A percentile compares a stretch with the other conserved stretches of the same genome.
phyloP scores from a whole-genome alignment of 2,329 filamentous ascomycete species.

The Pyrenophora seminiperda region DNA sequence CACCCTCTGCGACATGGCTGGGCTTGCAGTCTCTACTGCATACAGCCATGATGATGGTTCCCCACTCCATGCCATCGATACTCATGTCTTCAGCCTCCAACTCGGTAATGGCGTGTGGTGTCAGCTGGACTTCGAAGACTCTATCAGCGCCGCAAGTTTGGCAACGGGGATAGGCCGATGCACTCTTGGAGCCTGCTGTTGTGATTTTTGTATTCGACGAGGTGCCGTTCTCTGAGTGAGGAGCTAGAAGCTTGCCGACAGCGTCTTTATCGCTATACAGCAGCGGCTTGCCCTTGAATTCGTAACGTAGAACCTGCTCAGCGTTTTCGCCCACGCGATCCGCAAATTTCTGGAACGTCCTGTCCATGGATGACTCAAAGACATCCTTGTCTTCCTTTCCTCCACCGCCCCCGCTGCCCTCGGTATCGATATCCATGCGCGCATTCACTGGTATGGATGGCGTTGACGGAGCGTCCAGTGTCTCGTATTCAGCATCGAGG shows the following conservation, averaged over 20 bases:
- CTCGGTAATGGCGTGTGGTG: slow-evolving; percentile 86
- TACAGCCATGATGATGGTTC: slow-evolving; percentile 84
- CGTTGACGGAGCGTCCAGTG: slow-evolving; percentile 65
- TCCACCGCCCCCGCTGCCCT: slow-evolving; percentile 35
- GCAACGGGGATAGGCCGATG: slow-evolving; percentile 71
- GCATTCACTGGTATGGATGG: slow-evolving; percentile 57
- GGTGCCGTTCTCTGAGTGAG: slow-evolving; percentile 35
- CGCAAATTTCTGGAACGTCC: slow-evolving; percentile 58
- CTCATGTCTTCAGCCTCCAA: slow-evolving; percentile 74
- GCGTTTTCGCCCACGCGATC: slow-evolving; percentile 57
- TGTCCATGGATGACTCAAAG: slow-evolving; percentile 57
- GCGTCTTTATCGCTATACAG: slow-evolving; percentile 80
- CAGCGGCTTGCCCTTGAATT: slow-evolving; percentile 59
- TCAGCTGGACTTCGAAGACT: slow-evolving; percentile 90
- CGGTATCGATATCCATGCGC: slow-evolving; percentile 49
- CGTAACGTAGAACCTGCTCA: slow-evolving; percentile 58
- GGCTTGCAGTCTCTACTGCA: slow-evolving; percentile 80
- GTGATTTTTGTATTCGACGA: slow-evolving; percentile 39
- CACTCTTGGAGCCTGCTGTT: slow-evolving; percentile 29
- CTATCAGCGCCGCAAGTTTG: slow-evolving; percentile 73
- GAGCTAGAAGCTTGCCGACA: slow-evolving; percentile 68
- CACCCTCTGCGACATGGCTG: slow-evolving; percentile 61
- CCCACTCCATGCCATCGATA: slow-evolving; percentile 95
- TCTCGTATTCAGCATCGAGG: slow-evolving; percentile 90
- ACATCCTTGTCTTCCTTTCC: slow-evolving; percentile 53